A percentile compares a stretch with the other conserved stretches of the same genome.
phyloP scores from a whole-genome alignment of 371 early-diverging fungal genomes.

The Apophysomyces variabilis region DNA sequence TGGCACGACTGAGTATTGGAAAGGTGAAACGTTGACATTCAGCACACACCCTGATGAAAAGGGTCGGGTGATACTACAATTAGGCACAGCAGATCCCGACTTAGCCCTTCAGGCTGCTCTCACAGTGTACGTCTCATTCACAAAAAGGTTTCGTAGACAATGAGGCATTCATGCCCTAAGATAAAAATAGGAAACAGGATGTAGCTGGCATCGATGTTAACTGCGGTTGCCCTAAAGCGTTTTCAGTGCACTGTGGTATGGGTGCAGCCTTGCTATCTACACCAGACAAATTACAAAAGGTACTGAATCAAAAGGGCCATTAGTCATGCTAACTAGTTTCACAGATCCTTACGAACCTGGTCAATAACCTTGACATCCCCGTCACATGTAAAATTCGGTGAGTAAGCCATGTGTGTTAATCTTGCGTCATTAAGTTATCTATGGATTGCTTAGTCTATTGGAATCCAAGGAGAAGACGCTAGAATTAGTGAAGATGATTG shows the following conservation, averaged over 20 bases:
- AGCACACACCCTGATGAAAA: slow-evolving; percentile 72
- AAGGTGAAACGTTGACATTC: slow-evolving; percentile 62
- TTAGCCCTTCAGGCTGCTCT: slow-evolving; percentile 88
- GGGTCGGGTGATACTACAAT: slow-evolving; percentile 70
- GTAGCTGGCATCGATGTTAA: slow-evolving; percentile 92
- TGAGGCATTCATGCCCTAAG: not conserved
- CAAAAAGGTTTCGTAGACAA: not conserved
- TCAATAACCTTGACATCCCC: slow-evolving; percentile 74
- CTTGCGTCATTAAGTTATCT: no score
- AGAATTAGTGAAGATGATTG: slow-evolving; percentile 79
- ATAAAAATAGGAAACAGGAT: slow-evolving; percentile 71
- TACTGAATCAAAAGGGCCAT: slow-evolving; percentile 13
- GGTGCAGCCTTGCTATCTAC: slow-evolving; percentile 90
- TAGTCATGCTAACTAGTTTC: no score
- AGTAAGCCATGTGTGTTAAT: not conserved
- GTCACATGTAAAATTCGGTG: slow-evolving; percentile 80
- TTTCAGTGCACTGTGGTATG: slow-evolving; percentile 93
- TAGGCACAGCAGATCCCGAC: slow-evolving; percentile 87
- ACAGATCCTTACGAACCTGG: slow-evolving; percentile 79
- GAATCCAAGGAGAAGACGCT: slow-evolving; percentile 78
- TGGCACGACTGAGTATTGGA: slow-evolving; percentile 72
- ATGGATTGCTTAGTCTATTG: slow-evolving; percentile 43
- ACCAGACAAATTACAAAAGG: slow-evolving; percentile 78
- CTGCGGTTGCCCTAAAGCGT: slow-evolving; percentile 97
- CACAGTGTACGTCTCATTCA: slow-evolving; percentile 60